Percentiles rank a stretch among this genome's conserved stretches.
phyloP scores from a whole-genome alignment of 2,329 filamentous ascomycete species.

The Diaporthe capsici region DNA sequence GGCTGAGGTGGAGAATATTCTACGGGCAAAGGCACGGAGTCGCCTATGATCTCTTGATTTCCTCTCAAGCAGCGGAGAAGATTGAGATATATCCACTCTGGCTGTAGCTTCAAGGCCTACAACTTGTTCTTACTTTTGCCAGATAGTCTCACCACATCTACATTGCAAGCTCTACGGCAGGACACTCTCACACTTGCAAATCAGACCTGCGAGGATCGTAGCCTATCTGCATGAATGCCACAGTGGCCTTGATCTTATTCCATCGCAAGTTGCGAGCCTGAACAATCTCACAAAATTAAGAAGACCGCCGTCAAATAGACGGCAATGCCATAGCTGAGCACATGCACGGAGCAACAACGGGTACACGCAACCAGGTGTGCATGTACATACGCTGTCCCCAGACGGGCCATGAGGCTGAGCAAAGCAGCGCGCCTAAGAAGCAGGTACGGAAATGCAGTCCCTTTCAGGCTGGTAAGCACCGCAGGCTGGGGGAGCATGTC shows the following conservation, averaged over 20 bases:
- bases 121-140: too few species aligned
- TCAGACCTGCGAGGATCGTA: not conserved
- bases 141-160: too few species aligned
- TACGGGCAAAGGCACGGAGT: too few species aligned
- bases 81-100: too few species aligned
- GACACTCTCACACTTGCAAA: not conserved
- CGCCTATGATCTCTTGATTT: too few species aligned
- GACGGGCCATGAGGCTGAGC: not conserved
- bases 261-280: not conserved
- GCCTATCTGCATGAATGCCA: not conserved
- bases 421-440: conserved; percentile 1
- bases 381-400: not conserved
- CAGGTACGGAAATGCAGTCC: not conserved
- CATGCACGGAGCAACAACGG: not conserved
- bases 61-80: too few species aligned
- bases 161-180: too few species aligned
- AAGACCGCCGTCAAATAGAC: not conserved
- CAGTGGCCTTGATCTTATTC: not conserved
- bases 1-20: too few species aligned
- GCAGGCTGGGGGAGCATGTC: not conserved
- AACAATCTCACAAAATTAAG: not conserved
- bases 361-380: not conserved
- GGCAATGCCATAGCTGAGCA: not conserved
- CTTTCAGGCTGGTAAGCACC: not conserved
- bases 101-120: too few species aligned